Evolutionary conservation across 768 basidiomycete genomes (phyloP).

Genomic region (Naematelia encephala): DNA sequence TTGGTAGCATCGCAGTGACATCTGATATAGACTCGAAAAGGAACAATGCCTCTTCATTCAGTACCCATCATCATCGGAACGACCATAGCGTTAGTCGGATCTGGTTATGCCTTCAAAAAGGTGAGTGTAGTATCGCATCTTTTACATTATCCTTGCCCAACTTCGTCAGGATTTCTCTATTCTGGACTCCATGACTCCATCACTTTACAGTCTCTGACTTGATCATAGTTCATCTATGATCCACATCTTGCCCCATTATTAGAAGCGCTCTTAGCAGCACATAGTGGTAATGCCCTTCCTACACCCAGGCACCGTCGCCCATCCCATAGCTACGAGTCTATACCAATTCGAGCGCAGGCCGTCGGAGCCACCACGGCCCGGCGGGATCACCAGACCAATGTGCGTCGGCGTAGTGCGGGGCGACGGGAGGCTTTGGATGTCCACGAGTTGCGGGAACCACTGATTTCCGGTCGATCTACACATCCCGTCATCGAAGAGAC

Average conservation of each 20-base stretch:
- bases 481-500: not conserved
- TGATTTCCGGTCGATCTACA: not conserved
- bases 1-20: too few relatives aligned
- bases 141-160: not conserved
- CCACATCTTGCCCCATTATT: conserved; percentile 39
- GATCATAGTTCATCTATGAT: conserved; percentile 37
- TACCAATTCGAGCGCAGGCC: not conserved
- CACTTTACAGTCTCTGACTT: not conserved
- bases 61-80: conserved; percentile 35
- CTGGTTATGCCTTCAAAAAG: conserved; percentile 44
- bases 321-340: not conserved
- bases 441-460: conserved; percentile 6
- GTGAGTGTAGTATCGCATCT: conserved; percentile 20
- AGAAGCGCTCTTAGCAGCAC: conserved; percentile 35
- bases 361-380: conserved; percentile 3
- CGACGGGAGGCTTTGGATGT: not conserved
- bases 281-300: conserved; percentile 7
- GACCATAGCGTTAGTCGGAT: conserved; percentile 37
- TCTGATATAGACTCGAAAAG: too few relatives aligned
- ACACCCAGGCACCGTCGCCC: conserved; percentile 1
- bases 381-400: not conserved
- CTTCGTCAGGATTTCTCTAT: not conserved
- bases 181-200: not conserved
- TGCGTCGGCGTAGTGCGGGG: not conserved
- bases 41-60: conserved; percentile 35